Evolutionary conservation across 805 yeast species (phyloP).

Genomic region (Candida ascalaphidarum): DNA sequence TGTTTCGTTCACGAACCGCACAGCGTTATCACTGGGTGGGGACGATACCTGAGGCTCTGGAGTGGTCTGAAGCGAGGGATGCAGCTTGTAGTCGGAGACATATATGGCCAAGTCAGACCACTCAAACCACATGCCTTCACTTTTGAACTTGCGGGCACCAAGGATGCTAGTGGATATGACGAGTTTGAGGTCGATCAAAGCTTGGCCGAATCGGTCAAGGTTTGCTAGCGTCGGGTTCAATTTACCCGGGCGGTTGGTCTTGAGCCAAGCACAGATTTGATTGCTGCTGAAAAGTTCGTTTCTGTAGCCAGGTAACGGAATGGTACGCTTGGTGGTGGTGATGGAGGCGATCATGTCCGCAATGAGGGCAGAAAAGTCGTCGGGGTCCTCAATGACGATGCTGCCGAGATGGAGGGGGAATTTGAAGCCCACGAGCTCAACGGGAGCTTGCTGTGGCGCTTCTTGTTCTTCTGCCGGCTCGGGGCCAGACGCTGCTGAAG

Average conservation of each 20-base stretch:
- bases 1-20: constrained; percentile 12
- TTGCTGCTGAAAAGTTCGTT: constrained; percentile 33
- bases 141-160: constrained; percentile 25
- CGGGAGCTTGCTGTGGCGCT: constrained; percentile 1
- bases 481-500: too few relatives aligned
- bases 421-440: constrained; percentile 7
- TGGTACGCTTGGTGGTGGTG: constrained; percentile 19
- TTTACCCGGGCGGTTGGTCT: constrained; percentile 17
- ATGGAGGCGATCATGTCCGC: constrained; percentile 13
- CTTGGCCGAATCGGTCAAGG: constrained; percentile 33
- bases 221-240: constrained; percentile 27
- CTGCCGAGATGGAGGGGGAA: constrained; percentile 29
- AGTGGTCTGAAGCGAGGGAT: not conserved
- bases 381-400: constrained; percentile 6
- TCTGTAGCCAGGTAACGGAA: constrained; percentile 32
- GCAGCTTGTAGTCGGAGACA: constrained; percentile 6
- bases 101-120: constrained; percentile 28
- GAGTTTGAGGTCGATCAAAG: constrained; percentile 24
- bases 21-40: constrained; percentile 2
- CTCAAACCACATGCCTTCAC: constrained; percentile 37
- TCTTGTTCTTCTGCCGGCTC: constrained; percentile 1
- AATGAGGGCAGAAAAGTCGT: constrained; percentile 15
- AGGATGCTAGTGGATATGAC: constrained; percentile 23
- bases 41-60: too few relatives aligned
- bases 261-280: constrained; percentile 20